Base-by-base conservation (phyloP, 1,284 basidiomycete genomes). In the Phaffia rhodozyma region DNA sequence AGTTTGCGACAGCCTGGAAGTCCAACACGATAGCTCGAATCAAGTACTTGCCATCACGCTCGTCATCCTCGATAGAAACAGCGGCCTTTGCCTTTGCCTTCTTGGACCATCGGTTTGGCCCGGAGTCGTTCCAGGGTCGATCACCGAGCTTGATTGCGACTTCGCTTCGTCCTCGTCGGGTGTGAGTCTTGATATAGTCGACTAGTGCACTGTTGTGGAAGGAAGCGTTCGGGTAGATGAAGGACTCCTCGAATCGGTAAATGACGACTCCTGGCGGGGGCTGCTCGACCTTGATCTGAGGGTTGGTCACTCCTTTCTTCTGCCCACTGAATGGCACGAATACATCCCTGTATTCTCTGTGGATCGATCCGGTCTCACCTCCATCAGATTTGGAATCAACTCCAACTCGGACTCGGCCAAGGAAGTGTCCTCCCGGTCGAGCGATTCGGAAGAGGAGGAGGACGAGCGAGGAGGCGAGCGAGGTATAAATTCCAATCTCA, bases 61-160 rank as follows among this genome's bases (percentile, higher is more conserved):
- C 43, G 62, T 83, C 81, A 7, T 76, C 77, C 1, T 76, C 76
- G 49, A 69, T 68, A 34, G 78, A 78, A 23, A 49, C 55, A n/a
- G n/a, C 52, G 13, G 6, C 52, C 23, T 11, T 43, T 4, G 34
- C 60, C 18, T 32, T 34, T 25, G 47, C 32, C 55, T 60, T 52
- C 38, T 62, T 62, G 60, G 27, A 78, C 79, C 59, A 66, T 56
- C 79, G 78, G 60, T 75, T 75, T 49, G 87, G 88, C 55, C 89
- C 89, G 18, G 90, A 86, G 72, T 96, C 92, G 74, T 98, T 98
- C 94, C 94, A 98, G 3, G 91, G 84, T 55, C 94, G 83, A 72
- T 97, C 91, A 68, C 81, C 79, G 55, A 83, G 75, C 61, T 71
- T 69, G 68, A 88, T 78, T 29, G 77, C 72, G 63, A 80, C 80